Base-by-base conservation (phyloP, 2,329 filamentous ascomycete species). In the Fusarium sp. region DNA sequence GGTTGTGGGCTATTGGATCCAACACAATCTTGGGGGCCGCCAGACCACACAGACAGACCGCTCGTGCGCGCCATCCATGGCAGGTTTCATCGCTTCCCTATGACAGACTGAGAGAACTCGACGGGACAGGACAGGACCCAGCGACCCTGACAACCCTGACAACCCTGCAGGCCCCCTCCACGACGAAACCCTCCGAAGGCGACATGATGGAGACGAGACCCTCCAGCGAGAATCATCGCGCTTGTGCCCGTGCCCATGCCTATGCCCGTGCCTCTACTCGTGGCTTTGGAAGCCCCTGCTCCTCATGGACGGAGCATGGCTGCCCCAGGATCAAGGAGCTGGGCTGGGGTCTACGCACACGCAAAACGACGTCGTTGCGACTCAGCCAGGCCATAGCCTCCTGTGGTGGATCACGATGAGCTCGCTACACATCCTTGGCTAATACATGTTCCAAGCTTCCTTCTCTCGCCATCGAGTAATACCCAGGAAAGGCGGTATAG, bases 301-400 rank as follows among this genome's bases (percentile, higher is more conserved):
- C 59, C 69, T 69, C 63, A 25, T 71, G 63, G 47, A 71, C 56
- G 33, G 27, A 59, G 43, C 67, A 68, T 67, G 71, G 71, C 50
- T 71, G 40, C 66, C 64, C 52, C 61, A 63, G 56, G 58, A 68
- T 74, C 61, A 63, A 60, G 63, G 68, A 54, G 57, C 58, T 66
- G 68, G 38, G 60, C 58, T 69, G 68, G 38, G 50, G 22, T 47
- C 47, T 63, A 33, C 69, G 20, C 65, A 38, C 20, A 47, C 30
- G 37, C 38, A 37, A 33, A 57, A 37, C 33, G 15, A 59, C 7
- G 56, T 60, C 37, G 37, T 60, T 38, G 56, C 56, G 35, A 59
- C 57, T 60, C 25, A 30, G 57, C 33, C 37, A 15, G 38, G n/a
- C 57, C 20, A 58, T 37, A 58, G 22, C 20, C 15, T 58, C 35